Evolutionary conservation across 2,329 filamentous ascomycete genomes (phyloP).

Genomic region (Arthroderma uncinatum): DNA sequence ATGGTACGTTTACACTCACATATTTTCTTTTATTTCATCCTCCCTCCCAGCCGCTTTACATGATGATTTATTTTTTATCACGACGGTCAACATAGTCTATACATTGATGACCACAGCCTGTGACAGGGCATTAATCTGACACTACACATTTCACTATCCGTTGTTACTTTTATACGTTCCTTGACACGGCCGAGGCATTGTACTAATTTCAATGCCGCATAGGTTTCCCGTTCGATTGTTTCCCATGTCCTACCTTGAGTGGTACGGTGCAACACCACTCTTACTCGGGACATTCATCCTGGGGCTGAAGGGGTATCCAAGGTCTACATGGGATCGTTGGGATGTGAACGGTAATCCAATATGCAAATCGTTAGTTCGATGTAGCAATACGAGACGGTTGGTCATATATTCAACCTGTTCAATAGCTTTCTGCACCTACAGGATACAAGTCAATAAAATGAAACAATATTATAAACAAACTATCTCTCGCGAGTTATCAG

Average conservation of each 20-base stretch:
- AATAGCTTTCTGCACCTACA: no score
- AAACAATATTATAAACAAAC: neutral
- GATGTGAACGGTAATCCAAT: neutral
- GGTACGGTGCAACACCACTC: neutral
- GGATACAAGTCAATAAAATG: no score
- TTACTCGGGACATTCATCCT: neutral
- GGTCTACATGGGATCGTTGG: neutral
- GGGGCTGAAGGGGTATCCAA: neutral
- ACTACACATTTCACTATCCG: neutral
- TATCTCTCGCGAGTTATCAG: neutral
- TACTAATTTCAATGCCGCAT: neutral
- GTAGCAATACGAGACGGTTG: neutral
- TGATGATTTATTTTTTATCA: conserved; percentile 65
- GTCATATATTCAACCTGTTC: no score
- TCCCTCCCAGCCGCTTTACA: conserved; percentile 21
- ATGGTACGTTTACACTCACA: neutral
- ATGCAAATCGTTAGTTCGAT: neutral
- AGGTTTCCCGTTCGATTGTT: neutral
- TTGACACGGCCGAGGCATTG: neutral
- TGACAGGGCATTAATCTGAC: conserved; percentile 54
- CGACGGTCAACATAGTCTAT: conserved; percentile 78
- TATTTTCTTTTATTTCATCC: neutral
- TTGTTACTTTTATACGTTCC: no score
- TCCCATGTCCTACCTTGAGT: neutral
- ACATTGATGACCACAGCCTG: conserved; percentile 67